Conservation (phyloP, 2,329 filamentous ascomycete genomes). For the Trichoderma koningii region DNA sequence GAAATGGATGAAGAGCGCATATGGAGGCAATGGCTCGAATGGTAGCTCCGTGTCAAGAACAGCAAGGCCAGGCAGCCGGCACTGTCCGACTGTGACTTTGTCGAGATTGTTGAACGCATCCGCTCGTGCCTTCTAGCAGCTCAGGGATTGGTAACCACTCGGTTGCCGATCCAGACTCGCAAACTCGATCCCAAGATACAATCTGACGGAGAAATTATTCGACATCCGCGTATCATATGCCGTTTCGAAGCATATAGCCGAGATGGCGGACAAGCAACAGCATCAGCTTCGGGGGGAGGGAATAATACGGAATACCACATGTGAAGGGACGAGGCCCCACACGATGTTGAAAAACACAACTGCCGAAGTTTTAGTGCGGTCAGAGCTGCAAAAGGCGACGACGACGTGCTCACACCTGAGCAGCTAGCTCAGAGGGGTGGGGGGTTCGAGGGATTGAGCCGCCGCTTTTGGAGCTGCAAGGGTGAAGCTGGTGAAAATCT, state of each 20-base stretch:
- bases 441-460: slow-evolving; percentile 4
- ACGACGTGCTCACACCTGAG: slow-evolving; percentile 7
- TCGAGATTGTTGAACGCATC: not conserved
- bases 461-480: not conserved
- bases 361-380: slow-evolving; percentile 24
- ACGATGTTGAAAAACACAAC: slow-evolving; percentile 22
- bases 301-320: slow-evolving; percentile 4
- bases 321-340: slow-evolving; percentile 10
- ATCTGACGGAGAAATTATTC: not conserved
- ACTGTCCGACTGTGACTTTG: not conserved
- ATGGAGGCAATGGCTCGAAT: slow-evolving; percentile 14
- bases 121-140: not conserved
- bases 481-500: slow-evolving; percentile 1
- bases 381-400: slow-evolving; percentile 17
- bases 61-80: not conserved
- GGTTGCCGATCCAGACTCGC: not conserved
- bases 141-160: slow-evolving; percentile 2
- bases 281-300: slow-evolving; percentile 5
- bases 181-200: not conserved
- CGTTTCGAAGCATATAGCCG: slow-evolving; percentile 25
- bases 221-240: slow-evolving; percentile 6
- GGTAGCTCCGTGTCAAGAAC: not conserved
- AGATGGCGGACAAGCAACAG: slow-evolving; percentile 4
- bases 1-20: not conserved
- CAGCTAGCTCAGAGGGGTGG: slow-evolving; percentile 3